Evolutionary conservation across 202 grass and related monocot genomes (phyloP).

Genomic region (Schoenoplectus triqueter): DNA sequence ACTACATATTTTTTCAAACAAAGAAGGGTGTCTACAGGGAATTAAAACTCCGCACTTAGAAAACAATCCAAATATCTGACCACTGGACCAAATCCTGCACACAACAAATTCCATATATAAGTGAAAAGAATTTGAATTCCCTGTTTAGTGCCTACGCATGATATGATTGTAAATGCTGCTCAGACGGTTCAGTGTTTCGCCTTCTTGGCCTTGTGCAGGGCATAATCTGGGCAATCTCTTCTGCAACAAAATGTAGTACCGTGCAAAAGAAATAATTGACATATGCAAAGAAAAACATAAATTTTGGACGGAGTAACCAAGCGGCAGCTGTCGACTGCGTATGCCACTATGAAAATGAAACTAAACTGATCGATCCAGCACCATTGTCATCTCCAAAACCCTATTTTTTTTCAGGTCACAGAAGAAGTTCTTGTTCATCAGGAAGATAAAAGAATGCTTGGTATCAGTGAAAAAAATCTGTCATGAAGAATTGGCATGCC

Average conservation of each 20-base stretch:
- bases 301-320: slow-evolving; percentile 41
- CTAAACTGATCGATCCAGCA: slow-evolving; percentile 34
- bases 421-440: slow-evolving; percentile 59
- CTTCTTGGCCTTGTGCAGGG: slow-evolving; percentile 2
- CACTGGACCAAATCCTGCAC: too few relatives aligned
- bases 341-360: slow-evolving; percentile 69
- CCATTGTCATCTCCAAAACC: slow-evolving; percentile 56
- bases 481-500: slow-evolving; percentile 60
- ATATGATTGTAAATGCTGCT: not conserved
- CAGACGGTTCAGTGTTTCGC: not conserved
- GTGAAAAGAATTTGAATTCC: not conserved
- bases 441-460: slow-evolving; percentile 63
- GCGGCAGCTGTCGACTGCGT: slow-evolving; percentile 58
- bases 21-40: too few relatives aligned
- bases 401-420: slow-evolving; percentile 45
- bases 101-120: too few relatives aligned
- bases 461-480: slow-evolving; percentile 41
- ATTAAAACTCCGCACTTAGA: too few relatives aligned
- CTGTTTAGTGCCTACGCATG: not conserved
- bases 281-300: slow-evolving; percentile 54
- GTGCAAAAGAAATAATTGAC: slow-evolving; percentile 29
- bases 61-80: too few relatives aligned
- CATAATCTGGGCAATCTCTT: not conserved
- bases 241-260: slow-evolving; percentile 3
- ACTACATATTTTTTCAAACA: too few relatives aligned